Conservation (phyloP, 2,329 filamentous ascomycete species). For the Colletotrichum euphorbiae region DNA sequence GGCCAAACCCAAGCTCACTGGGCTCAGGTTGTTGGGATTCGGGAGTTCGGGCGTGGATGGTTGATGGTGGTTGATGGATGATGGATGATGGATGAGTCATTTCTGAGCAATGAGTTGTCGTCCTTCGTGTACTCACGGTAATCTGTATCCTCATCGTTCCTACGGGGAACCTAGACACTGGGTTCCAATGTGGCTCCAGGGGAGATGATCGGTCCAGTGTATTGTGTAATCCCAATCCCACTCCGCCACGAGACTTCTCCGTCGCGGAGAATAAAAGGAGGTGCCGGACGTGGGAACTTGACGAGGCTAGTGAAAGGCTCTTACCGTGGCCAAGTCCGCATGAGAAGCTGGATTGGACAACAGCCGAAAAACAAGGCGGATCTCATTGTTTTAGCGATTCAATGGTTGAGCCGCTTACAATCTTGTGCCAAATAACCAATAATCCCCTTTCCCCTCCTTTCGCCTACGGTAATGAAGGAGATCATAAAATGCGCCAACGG, state of each 20-base stretch:
- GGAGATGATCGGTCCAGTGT: constrained; percentile 30
- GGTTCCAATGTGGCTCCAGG: constrained; percentile 18
- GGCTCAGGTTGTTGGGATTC: not conserved
- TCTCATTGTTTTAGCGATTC: constrained; percentile 24
- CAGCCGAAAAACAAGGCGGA: not conserved
- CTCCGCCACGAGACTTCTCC: constrained; percentile 16
- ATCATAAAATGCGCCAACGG: not conserved
- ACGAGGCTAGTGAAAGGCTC: not conserved
- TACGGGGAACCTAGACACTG: not conserved
- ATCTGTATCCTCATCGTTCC: too few relatives aligned
- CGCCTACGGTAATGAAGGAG: constrained; percentile 22
- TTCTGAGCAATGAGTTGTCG: not conserved
- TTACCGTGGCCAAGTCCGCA: not conserved
- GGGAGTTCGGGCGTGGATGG: constrained; percentile 1
- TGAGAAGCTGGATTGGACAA: constrained; percentile 1
- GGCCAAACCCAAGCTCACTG: not conserved
- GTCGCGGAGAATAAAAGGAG: constrained; percentile 24
- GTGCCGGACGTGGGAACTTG: constrained; percentile 8
- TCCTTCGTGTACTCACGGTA: too few relatives aligned
- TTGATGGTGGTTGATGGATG: not conserved
- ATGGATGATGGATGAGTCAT: not conserved
- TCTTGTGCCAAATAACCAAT: not conserved
- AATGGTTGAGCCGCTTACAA: constrained; percentile 14
- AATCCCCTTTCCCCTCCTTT: not conserved
- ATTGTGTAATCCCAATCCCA: too few relatives aligned